phyloP scores from a whole-genome alignment of 305 asterid species.

The Solanum hybrid region DNA sequence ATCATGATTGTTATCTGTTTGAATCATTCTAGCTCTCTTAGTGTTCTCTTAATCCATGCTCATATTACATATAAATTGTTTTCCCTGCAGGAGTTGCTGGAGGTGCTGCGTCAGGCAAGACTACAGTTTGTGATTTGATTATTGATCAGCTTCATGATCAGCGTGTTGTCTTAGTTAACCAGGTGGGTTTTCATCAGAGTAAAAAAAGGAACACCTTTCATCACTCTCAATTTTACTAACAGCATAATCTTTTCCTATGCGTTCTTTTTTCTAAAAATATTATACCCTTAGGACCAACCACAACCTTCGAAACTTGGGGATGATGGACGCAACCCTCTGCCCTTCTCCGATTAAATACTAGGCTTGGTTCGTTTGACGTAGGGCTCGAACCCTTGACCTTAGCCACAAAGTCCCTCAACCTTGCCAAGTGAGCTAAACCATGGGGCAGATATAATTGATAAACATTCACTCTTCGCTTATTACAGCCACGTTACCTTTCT shows the following conservation, averaged over 20 bases:
- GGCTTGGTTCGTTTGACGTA: neutral
- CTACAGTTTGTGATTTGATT: slow-evolving; percentile 95
- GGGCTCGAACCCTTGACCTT: neutral
- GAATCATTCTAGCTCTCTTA: neutral
- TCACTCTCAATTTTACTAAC: neutral
- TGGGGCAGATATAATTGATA: neutral
- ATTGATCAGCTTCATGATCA: slow-evolving; percentile 93
- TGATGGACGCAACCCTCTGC: neutral
- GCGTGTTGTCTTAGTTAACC: slow-evolving; percentile 95
- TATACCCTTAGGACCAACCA: neutral
- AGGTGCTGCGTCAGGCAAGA: slow-evolving; percentile 96
- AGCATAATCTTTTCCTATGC: neutral
- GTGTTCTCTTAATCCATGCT: slow-evolving; percentile 1
- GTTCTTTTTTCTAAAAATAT: neutral
- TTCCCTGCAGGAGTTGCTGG: slow-evolving; percentile 83
- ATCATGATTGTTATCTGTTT: neutral
- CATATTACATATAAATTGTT: slow-evolving; percentile 4
- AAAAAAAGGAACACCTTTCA: neutral
- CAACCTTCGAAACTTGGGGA: neutral
- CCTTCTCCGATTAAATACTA: neutral
- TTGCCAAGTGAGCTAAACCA: neutral
- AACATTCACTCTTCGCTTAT: neutral
- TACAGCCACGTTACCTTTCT: neutral
- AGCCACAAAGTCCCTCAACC: neutral
- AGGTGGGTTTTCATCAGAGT: slow-evolving; percentile 32